Evolutionary conservation across 2,329 filamentous ascomycete species (phyloP).

Genomic region (Sporothrix mexicana): DNA sequence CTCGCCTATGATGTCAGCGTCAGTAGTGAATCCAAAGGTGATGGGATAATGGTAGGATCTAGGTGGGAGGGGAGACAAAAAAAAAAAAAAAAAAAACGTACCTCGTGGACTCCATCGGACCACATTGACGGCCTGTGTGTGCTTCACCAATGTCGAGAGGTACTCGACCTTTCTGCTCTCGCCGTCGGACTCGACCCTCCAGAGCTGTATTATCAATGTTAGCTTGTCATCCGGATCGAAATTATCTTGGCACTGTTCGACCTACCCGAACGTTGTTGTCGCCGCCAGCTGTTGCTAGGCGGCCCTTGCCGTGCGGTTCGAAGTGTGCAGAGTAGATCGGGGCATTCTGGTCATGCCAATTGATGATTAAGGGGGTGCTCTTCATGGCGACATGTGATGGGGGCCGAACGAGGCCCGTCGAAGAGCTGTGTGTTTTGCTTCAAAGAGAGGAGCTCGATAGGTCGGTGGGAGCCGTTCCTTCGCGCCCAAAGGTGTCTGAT

Average conservation of each 20-base stretch:
- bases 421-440: background rate
- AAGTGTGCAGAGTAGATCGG: slow-evolving; percentile 98
- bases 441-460: background rate
- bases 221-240: background rate
- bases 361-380: slow-evolving; percentile 92
- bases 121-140: slow-evolving; percentile 97
- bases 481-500: background rate
- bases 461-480: background rate
- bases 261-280: slow-evolving; percentile 94
- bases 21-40: too few species aligned
- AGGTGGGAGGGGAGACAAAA: slow-evolving; percentile 27
- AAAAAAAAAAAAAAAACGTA: slow-evolving; percentile 50
- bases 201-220: slow-evolving; percentile 63
- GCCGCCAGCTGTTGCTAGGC: slow-evolving; percentile 90
- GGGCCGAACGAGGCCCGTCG: slow-evolving; percentile 6
- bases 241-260: slow-evolving; percentile 33
- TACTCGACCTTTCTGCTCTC: slow-evolving; percentile 91
- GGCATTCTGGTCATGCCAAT: slow-evolving; percentile 97
- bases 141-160: slow-evolving; percentile 86
- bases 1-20: slow-evolving; percentile 66
- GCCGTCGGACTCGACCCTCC: slow-evolving; percentile 84
- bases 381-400: slow-evolving; percentile 71
- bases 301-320: slow-evolving; percentile 87
- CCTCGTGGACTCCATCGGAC: slow-evolving; percentile 95
- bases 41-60: background rate